phyloP scores from a whole-genome alignment of 371 early-diverging fungal genomes.

The Apophysomyces variabilis region DNA sequence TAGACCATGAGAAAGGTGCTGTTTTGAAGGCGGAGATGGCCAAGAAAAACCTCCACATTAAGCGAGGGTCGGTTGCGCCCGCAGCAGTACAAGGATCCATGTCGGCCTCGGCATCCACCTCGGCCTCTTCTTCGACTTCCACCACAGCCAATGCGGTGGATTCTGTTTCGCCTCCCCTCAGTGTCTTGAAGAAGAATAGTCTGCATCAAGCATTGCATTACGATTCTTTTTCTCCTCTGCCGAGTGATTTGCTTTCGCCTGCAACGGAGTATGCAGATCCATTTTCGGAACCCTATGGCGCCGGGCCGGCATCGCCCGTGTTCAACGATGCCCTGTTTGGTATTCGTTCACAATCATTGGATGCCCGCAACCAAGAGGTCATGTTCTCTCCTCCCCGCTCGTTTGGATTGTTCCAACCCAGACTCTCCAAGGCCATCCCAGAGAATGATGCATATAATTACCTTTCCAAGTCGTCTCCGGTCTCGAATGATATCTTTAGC shows the following conservation, averaged over 20 bases:
- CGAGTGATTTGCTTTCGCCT: conserved; percentile 60
- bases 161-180: conserved; percentile 12
- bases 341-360: conserved; percentile 21
- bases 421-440: not conserved
- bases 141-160: conserved; percentile 14
- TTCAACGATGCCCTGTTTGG: conserved; percentile 24
- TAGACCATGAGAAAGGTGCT: conserved; percentile 85
- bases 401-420: conserved; percentile 13
- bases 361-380: conserved; percentile 17
- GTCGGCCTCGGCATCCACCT: conserved; percentile 12
- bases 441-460: conserved; percentile 19
- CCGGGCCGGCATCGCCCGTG: conserved; percentile 28
- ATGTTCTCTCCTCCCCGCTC: conserved; percentile 19
- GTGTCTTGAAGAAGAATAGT: conserved; percentile 16
- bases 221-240: conserved; percentile 50
- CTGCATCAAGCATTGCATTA: conserved; percentile 17
- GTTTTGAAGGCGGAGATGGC: conserved; percentile 96
- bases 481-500: conserved; percentile 24
- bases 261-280: conserved; percentile 49
- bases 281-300: conserved; percentile 37
- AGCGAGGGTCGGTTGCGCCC: conserved; percentile 41
- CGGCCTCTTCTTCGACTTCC: conserved; percentile 11
- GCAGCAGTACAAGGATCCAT: conserved; percentile 11
- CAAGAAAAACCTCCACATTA: conserved; percentile 90
- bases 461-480: conserved; percentile 27